phyloP scores from a whole-genome alignment of 768 basidiomycete species.

The Rhizopogon sp. region DNA sequence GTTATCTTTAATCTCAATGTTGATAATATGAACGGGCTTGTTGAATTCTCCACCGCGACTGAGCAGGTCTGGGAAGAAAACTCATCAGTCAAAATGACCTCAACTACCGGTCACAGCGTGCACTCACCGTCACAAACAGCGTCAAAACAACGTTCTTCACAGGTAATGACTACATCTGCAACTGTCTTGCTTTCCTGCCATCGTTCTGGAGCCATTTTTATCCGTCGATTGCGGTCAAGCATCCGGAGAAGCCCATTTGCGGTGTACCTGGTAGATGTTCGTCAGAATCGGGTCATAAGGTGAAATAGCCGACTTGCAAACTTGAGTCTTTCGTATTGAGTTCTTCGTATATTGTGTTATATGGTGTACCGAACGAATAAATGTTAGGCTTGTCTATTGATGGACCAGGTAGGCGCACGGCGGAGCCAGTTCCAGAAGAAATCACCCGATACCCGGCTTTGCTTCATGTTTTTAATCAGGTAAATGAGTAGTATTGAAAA shows the following conservation, averaged over 20 bases:
- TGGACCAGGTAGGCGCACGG: slow-evolving; percentile 92
- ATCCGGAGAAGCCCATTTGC: slow-evolving; percentile 93
- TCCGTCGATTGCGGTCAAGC: slow-evolving; percentile 90
- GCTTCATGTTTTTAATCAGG: slow-evolving; percentile 36
- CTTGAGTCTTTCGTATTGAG: slow-evolving; percentile 76
- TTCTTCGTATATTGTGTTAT: slow-evolving; percentile 93
- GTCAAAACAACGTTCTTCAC: slow-evolving; percentile 98
- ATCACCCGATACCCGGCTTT: slow-evolving; percentile 90
- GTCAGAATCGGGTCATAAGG: slow-evolving; percentile 4
- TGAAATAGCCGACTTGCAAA: slow-evolving; percentile 49
- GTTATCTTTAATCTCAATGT: slow-evolving; percentile 98
- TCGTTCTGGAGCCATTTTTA: slow-evolving; percentile 91
- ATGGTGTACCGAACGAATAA: slow-evolving; percentile 94
- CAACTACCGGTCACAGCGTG: background rate
- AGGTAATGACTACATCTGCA: slow-evolving; percentile 97
- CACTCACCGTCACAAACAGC: slow-evolving; percentile 92
- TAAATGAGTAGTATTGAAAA: background rate
- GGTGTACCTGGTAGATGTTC: slow-evolving; percentile 58
- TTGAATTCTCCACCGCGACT: slow-evolving; percentile 87
- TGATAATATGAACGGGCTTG: slow-evolving; percentile 92
- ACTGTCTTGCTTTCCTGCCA: slow-evolving; percentile 91
- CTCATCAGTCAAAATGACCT: slow-evolving; percentile 7
- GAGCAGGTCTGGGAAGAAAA: slow-evolving; percentile 60
- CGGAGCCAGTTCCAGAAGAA: slow-evolving; percentile 95
- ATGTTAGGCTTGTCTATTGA: slow-evolving; percentile 98